A percentile compares a stretch with the other conserved stretches of the same genome.
Evolutionary conservation across 2,329 filamentous ascomycete species (phyloP).

Genomic region (Zymoseptoria tritici): DNA sequence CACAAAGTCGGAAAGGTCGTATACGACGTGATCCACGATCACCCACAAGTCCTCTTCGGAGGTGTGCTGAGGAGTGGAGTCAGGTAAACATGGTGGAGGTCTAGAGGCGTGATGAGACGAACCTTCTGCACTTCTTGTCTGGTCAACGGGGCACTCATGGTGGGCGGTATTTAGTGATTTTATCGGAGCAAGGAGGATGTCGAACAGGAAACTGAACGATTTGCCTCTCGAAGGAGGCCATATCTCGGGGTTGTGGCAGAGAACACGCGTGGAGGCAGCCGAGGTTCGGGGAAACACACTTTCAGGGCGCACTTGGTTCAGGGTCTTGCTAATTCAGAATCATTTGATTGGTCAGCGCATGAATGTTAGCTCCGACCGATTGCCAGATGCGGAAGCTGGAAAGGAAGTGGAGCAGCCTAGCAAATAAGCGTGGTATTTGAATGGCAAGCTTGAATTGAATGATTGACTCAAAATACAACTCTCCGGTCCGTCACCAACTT

Average conservation of each 20-base stretch:
- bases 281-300: background rate
- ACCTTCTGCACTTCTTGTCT: slow-evolving; percentile 27
- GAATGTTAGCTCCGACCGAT: background rate
- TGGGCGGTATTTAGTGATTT: slow-evolving; percentile 1
- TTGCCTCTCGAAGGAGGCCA: background rate
- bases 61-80: slow-evolving; percentile 49
- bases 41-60: slow-evolving; percentile 71
- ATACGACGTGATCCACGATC: slow-evolving; percentile 80
- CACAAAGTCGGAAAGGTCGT: slow-evolving; percentile 77
- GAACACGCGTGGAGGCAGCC: background rate
- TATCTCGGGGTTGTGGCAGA: background rate
- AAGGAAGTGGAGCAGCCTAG: background rate
- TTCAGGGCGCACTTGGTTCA: background rate
- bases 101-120: background rate
- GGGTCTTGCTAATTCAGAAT: background rate
- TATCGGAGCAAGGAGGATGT: background rate
- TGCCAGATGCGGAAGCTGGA: background rate
- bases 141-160: slow-evolving; percentile 19
- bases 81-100: background rate
- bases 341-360: background rate
- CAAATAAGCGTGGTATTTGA: too few species aligned
- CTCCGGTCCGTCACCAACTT: background rate
- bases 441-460: too few species aligned
- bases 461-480: too few species aligned
- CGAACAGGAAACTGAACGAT: background rate